Percentiles rank a stretch among this genome's conserved stretches.
Evolutionary conservation across 2,329 filamentous ascomycete genomes (phyloP).

Genomic region (Immersiporthe knoxdaviesiana): DNA sequence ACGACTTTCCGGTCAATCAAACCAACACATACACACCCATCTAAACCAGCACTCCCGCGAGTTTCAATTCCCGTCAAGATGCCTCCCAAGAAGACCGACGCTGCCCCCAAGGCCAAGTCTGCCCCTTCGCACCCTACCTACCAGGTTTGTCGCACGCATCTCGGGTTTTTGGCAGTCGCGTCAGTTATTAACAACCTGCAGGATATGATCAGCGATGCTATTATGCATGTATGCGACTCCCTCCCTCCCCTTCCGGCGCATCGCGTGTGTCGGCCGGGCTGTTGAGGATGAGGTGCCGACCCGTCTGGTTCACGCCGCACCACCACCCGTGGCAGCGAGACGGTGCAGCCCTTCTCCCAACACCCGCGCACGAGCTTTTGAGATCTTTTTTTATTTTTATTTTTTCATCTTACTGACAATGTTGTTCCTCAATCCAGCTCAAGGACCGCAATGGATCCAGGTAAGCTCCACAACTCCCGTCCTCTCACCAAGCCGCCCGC

Average conservation of each 20-base stretch:
- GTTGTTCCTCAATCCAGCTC: conserved; percentile 49
- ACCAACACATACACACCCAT: conserved; percentile 19
- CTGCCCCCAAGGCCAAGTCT: conserved; percentile 54
- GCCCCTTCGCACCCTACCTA: conserved; percentile 56
- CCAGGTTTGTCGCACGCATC: conserved; percentile 52
- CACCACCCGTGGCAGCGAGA: background rate
- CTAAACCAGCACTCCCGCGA: conserved; percentile 4
- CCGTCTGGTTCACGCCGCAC: conserved; percentile 8
- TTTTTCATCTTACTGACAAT: conserved; percentile 48
- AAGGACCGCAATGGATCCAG: conserved; percentile 66
- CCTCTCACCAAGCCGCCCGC: conserved; percentile 22
- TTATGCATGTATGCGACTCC: conserved; percentile 58
- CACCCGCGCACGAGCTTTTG: background rate
- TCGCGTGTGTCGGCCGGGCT: conserved; percentile 32
- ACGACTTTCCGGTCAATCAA: conserved; percentile 19
- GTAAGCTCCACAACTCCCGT: conserved; percentile 36
- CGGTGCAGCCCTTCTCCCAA: conserved; percentile 16
- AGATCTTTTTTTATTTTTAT: conserved; percentile 8
- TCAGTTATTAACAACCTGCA: conserved; percentile 44
- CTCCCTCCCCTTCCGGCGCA: conserved; percentile 44
- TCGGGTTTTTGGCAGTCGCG: conserved; percentile 30
- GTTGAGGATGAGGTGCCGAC: conserved; percentile 11
- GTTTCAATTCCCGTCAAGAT: conserved; percentile 46
- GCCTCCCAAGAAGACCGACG: conserved; percentile 62
- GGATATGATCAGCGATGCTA: conserved; percentile 68